Base-by-base conservation (phyloP, 768 basidiomycete species). In the Boletus pseudopeckii region DNA sequence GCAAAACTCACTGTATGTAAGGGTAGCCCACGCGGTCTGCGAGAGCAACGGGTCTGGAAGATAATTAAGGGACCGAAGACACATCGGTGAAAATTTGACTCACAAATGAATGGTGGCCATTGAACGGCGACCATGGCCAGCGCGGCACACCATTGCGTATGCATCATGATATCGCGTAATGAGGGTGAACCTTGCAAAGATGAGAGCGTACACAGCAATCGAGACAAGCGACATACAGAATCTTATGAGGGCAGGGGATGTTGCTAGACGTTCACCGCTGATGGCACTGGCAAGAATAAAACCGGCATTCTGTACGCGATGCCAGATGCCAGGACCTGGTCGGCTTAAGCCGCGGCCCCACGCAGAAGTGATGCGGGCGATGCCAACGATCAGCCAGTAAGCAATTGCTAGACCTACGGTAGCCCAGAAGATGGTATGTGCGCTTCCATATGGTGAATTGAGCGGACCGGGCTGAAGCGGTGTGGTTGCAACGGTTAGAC, bases 71-170 rank as follows among this genome's bases (percentile, higher is more conserved):
- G 18, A 61, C 50, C 39, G 55, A 52, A 43, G 34, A 20, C 14
- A 14, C 4, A 14, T 32, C 10, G 32, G 24, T 9, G 47, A 34
- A 40, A 24, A 17, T 42, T 28, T 38, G 37, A 79, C 88, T 60
- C 62, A 94, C 94, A 98, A 55, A 88, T 80, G 69, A 95, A 98
- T 15, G 78, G 76, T 0, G 97, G 96, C 96, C 96, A 99, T 67
- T 91, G 80, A 20, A 98, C 92, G 33, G 96, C 92, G 50, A 98
- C 85, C 90, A 97, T 95, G 32, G 84, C 85, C 14, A 99, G 75
- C 32, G 86, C 81, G 38, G 91, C 81, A 68, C 88, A 91, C 88
- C 90, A 98, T 60, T 97, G 94, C 0, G 94, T 90, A 64, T 95
- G 92, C 69, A 92, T 89, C 46, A 98, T 80, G 47, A 99, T 80